Conservation (phyloP, 2,329 filamentous ascomycete genomes). For the Xenosphaeropsis pyriputrescens region DNA sequence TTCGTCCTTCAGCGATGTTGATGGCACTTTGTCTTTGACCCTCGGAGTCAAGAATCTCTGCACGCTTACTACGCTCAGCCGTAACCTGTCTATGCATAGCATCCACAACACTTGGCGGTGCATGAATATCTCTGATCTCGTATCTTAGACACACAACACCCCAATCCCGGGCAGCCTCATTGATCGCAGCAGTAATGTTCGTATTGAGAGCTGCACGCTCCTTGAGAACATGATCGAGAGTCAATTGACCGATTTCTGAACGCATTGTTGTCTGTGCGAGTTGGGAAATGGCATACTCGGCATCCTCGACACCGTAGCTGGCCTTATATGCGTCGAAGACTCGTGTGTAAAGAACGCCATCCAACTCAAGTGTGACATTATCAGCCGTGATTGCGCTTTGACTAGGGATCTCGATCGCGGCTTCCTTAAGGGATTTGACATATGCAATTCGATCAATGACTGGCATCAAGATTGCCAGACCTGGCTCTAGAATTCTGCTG, state of each 20-base stretch:
- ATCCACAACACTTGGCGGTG: conserved; percentile 80
- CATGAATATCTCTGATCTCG: conserved; percentile 97
- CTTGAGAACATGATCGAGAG: conserved; percentile 93
- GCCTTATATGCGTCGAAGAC: conserved; percentile 98
- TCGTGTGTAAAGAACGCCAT: conserved; percentile 88
- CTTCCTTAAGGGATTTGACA: conserved; percentile 94
- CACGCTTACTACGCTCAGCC: conserved; percentile 90
- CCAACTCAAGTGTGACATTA: conserved; percentile 92
- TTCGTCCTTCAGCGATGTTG: conserved; percentile 95
- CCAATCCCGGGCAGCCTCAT: conserved; percentile 94
- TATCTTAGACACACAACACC: conserved; percentile 92
- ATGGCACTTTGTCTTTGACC: conserved; percentile 95
- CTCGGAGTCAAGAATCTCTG: conserved; percentile 93
- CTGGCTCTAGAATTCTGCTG: conserved; percentile 81
- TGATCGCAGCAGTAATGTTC: conserved; percentile 98
- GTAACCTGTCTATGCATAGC: conserved; percentile 99
- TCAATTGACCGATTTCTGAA: conserved; percentile 91
- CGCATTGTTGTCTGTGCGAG: conserved; percentile 98
- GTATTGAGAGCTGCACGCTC: conserved; percentile 92
- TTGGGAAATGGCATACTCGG: conserved; percentile 96
- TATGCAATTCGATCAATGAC: conserved; percentile 94
- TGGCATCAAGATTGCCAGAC: conserved; percentile 75
- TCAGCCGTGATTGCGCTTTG: conserved; percentile 97
- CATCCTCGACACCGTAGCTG: conserved; percentile 95
- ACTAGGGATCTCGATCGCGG: conserved; percentile 89